Evolutionary conservation across 139 green algal species (phyloP), one percentile per base, ranked within the genome.

Genomic region (Diplosphaera chodatii): DNA sequence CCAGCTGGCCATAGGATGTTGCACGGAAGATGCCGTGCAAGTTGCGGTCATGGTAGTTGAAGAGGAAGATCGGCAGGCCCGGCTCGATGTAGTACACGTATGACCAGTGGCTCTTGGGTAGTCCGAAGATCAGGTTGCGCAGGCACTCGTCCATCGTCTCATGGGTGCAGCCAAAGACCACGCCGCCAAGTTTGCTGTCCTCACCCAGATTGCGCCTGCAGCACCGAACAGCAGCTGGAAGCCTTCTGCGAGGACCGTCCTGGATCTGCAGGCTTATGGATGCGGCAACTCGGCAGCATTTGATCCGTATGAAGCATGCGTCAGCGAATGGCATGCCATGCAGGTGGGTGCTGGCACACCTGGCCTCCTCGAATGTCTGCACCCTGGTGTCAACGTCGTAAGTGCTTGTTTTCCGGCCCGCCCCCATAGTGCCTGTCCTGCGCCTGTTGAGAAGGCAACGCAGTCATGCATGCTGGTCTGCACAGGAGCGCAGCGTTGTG

Each of bases 41-140:
- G 67, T 75, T 72, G 37, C 74, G 71, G 67, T 76, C 68, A 21
- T 64, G 65, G 67, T 89, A 87, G 80, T 87, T 89, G 77, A 82
- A 89, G 8, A 89, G 69, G 59, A 87, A 89, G 0, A 89, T 66
- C 1, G 80, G 84, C 83, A 89, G 84, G 16, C 84, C 82, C 0
- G 55, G 40, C 0, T 33, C 33, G 1, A 89, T 82, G 70, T 84
- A 66, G 41, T 85, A 74, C 32, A 89, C 84, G 70, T 89, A 89
- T 66, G 62, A 74, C 41, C 77, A 81, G 70, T 89, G 84, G 20
- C 72, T 63, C 3, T 68, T 28, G 5, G 84, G 84, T 66, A 89
- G 66, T 1, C 84, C 81, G 55, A 86, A 86, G 15, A 86, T 69
- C 23, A 74, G 66, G 16, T 40, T 32, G 20, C 67, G 62, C 32